Conservation (phyloP, 2,329 filamentous ascomycete species). For the Penicillium brasilianum region DNA sequence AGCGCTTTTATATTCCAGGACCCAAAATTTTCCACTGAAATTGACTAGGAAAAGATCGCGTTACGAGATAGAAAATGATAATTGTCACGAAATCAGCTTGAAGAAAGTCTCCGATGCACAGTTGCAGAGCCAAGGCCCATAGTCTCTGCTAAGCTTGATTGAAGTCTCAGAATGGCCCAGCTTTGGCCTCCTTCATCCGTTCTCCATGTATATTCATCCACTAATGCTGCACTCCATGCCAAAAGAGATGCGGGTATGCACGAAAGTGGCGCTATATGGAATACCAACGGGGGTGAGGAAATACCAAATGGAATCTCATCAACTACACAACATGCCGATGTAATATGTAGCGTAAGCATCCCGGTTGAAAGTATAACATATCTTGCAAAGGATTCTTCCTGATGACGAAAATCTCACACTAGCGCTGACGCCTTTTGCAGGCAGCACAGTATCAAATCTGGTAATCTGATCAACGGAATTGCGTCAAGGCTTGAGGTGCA, state of each 20-base stretch:
- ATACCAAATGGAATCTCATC: neutral
- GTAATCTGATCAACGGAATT: neutral
- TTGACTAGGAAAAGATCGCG: neutral
- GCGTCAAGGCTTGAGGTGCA: neutral
- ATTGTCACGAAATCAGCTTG: neutral
- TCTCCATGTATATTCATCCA: neutral
- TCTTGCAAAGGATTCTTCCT: neutral
- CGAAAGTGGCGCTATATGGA: neutral
- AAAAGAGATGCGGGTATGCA: neutral
- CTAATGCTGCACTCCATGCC: neutral
- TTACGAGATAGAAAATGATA: neutral
- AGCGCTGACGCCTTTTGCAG: neutral
- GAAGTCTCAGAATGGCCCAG: neutral
- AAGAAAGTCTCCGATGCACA: neutral
- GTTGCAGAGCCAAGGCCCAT: neutral
- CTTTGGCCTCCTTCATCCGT: neutral
- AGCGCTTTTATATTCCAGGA: neutral
- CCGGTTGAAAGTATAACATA: neutral
- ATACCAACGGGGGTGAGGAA: neutral
- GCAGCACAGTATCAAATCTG: neutral
- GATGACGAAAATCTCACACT: neutral
- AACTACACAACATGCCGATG: neutral
- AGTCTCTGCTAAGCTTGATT: neutral
- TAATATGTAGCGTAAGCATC: neutral
- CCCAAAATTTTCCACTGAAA: neutral